These are phyloP conservation scores for Colletotrichum godetiae DNA, from an alignment of 2,329 filamentous ascomycete species.

Conservation along the genomic window DNA sequence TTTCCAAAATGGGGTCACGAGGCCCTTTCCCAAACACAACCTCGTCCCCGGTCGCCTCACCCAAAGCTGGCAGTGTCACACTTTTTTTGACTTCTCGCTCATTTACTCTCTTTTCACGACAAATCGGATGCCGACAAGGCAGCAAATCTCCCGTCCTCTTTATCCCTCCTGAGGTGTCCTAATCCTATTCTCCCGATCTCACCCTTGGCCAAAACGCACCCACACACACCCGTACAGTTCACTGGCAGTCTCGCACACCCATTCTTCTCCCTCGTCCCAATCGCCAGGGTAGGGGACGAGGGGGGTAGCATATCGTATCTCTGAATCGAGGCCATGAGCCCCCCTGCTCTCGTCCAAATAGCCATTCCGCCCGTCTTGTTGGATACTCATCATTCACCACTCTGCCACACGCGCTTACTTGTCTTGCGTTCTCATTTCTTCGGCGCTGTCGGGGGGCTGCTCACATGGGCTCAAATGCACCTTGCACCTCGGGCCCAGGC, in stretches of 20 bases:
- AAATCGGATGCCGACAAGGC: constrained; percentile 15
- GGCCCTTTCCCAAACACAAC: constrained; percentile 31
- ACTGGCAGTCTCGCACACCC: neutral
- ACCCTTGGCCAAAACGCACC: neutral
- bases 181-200: too few species aligned
- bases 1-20: constrained; percentile 28
- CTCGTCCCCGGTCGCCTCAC: neutral
- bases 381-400: neutral
- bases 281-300: constrained; percentile 4
- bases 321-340: constrained; percentile 14
- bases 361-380: neutral
- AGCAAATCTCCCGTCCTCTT: neutral
- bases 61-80: too few species aligned
- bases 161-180: neutral
- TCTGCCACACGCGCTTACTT: neutral
- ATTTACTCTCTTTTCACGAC: neutral
- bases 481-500: neutral
- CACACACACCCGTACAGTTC: neutral
- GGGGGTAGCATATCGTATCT: constrained; percentile 14
- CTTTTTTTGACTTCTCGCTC: neutral
- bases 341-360: neutral
- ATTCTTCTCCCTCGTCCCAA: neutral
- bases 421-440: neutral
- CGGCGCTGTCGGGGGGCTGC: neutral
- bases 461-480: neutral